Base-by-base conservation (phyloP, 2,329 filamentous ascomycete species). In the Colletotrichum eremochloae region DNA sequence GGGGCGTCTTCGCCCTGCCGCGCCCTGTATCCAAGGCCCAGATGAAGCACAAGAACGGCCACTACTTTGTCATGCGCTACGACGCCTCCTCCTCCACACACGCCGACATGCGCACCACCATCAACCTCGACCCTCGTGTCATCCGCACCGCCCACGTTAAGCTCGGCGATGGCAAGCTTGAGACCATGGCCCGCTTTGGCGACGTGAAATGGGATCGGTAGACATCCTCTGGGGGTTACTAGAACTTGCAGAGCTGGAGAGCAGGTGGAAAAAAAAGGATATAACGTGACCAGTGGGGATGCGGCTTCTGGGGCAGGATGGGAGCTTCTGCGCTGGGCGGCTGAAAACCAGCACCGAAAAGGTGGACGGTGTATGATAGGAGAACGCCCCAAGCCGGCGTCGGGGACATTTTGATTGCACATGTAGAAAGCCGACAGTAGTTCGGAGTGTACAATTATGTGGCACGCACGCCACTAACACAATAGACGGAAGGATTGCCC, bases 31-130 rank as follows among this genome's bases (percentile, higher is more conserved):
- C 91, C 74, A 92, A 92, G 80, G 92, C 97, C 83, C 95, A 98
- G 84, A 91, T 93, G 77, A 91, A 91, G 76, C 93, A 98, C 88
- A 90, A 90, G 75, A 89, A 91, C 76, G 96, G 96, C 67, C 95
- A 98, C 86, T 97, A 99, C 88, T 99, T 99, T 83, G 93, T 97
- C 79, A 94, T 99, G 93, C 94, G 96, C 77, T 99, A 97, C 87
- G 96, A 99, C 82, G 86, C 92, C 68, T 93, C 91, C 72, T 85
- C 91, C 9, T 82, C 86, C 63, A 92, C 93, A 9, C 96, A 98
- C 83, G 85, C 93, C 75, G 87, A 91, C 55, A 89, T 99, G 52
- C 89, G 92, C 74, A 88, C 88, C 73, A 96, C 93, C 24, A 87
- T 99, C 76, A 89, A 90, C 63, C 87, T 97, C 76, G 96, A 99